Base-by-base conservation (phyloP, 2,329 filamentous ascomycete species). In the Aspergillus flavus region DNA sequence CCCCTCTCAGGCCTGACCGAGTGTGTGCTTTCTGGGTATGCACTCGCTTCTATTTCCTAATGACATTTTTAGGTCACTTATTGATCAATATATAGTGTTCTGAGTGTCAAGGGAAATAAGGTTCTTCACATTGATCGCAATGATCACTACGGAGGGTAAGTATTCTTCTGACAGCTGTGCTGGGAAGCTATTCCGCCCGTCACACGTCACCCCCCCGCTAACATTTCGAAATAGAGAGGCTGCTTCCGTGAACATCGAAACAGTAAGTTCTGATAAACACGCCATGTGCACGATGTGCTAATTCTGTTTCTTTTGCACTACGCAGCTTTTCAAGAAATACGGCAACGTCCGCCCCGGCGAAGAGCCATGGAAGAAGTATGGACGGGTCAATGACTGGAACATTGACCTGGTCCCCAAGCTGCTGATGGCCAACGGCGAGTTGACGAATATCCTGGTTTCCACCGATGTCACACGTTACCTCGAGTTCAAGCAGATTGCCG, bases 21-120 rank as follows among this genome's bases (percentile, higher is more conserved):
- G 88, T 99, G 95, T 84, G 95, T 99, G 78, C 91, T 99, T 73
- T 97, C 94, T 78, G 95, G 94, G 93, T 96, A 91, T 78, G 83
- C 54, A 57, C 53, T 54, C 58, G 36, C 58, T 60, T 52, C 52
- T 50, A 53, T n/a, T n/a, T 30, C 11, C 48, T 73, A 71, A 28
- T 6, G 2, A 34, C 54, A 53, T 43, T 61, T 30, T 48, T 56
- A 52, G 21, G 1, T 66, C 53, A 54, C 55, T 71, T 50, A 60
- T 57, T 57, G 62, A 70, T 69, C 58, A 43, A 19, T 56, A 57
- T 69, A 64, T 74, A 93, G 94, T 81, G 94, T 99, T 66, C 84
- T 98, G 78, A 97, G 93, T 84, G 94, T 98, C 75, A 97, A 98
- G 86, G 94, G 94, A 80, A 94, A 96, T 86, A 98, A 98, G 85